Evolutionary conservation across 2,329 filamentous ascomycete genomes (phyloP).

Genomic region (Colletotrichum paranaense): DNA sequence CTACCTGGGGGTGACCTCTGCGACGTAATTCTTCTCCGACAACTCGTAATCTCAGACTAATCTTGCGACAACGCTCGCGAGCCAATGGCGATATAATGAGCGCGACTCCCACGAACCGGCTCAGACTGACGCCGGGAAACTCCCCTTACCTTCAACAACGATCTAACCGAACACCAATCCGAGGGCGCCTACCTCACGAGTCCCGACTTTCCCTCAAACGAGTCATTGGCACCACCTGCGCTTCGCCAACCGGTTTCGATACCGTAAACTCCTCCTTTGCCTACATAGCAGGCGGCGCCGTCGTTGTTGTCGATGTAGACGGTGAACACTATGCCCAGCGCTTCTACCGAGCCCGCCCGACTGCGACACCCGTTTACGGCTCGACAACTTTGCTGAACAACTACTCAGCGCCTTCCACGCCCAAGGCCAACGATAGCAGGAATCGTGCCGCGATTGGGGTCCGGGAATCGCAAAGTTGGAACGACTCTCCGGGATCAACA

Average conservation of each 20-base stretch:
- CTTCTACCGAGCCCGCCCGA: constrained; percentile 90
- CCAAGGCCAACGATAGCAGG: constrained; percentile 73
- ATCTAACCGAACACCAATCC: constrained; percentile 69
- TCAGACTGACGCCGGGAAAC: constrained; percentile 81
- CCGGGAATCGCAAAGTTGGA: constrained; percentile 63
- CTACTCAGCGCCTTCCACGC: constrained; percentile 64
- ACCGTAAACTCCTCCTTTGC: constrained; percentile 83
- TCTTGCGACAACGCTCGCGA: constrained; percentile 29
- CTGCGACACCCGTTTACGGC: constrained; percentile 74
- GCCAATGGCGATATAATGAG: constrained; percentile 70
- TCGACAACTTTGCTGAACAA: constrained; percentile 59
- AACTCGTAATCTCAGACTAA: constrained; percentile 10
- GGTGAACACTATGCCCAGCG: constrained; percentile 77
- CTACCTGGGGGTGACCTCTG: neutral
- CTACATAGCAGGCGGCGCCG: constrained; percentile 92
- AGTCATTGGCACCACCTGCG: constrained; percentile 92
- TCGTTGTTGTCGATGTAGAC: constrained; percentile 87
- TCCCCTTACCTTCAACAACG: constrained; percentile 76
- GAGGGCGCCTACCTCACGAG: constrained; percentile 59
- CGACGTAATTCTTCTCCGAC: constrained; percentile 13
- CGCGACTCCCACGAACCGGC: constrained; percentile 68
- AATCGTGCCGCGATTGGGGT: constrained; percentile 62
- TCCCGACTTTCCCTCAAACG: constrained; percentile 79
- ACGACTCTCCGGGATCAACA: constrained; percentile 74
- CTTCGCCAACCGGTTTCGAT: constrained; percentile 87